Conservation (phyloP, 2,329 filamentous ascomycete species). For the Teratosphaeria viscida region DNA sequence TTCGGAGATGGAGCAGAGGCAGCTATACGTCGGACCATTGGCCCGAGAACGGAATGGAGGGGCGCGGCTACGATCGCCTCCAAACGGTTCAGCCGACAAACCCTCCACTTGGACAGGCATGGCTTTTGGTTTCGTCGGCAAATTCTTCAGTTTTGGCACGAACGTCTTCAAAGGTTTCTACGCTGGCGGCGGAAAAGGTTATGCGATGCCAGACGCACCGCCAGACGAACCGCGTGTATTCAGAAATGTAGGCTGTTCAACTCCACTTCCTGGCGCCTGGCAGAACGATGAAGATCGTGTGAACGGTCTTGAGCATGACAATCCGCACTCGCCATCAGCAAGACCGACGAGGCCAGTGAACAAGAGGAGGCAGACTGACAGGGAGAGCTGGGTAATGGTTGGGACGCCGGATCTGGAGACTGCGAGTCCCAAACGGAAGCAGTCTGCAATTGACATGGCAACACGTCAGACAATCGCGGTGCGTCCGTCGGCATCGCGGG, state of each 20-base stretch:
- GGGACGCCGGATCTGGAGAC: slow-evolving; percentile 39
- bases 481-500: slow-evolving; percentile 19
- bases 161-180: slow-evolving; percentile 72
- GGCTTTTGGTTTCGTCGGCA: slow-evolving; percentile 57
- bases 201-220: slow-evolving; percentile 38
- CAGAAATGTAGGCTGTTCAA: slow-evolving; percentile 20
- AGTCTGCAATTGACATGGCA: slow-evolving; percentile 20
- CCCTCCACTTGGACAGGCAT: slow-evolving; percentile 44
- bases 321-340: slow-evolving; percentile 27
- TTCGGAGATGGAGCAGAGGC: slow-evolving; percentile 24
- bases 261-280: slow-evolving; percentile 45
- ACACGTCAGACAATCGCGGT: slow-evolving; percentile 5
- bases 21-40: slow-evolving; percentile 18
- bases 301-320: slow-evolving; percentile 31
- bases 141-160: slow-evolving; percentile 75
- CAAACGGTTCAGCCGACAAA: slow-evolving; percentile 8
- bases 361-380: slow-evolving; percentile 40
- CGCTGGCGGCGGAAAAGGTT: slow-evolving; percentile 62
- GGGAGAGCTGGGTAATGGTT: slow-evolving; percentile 40
- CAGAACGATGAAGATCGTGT: slow-evolving; percentile 34
- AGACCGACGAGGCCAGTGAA: slow-evolving; percentile 14
- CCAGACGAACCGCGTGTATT: not conserved
- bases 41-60: slow-evolving; percentile 28
- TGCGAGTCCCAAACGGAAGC: slow-evolving; percentile 27
- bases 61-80: slow-evolving; percentile 9